These are phyloP conservation scores for Acorus calamus DNA, from an alignment of 106 monocot genomes.

Conservation along the genomic window DNA sequence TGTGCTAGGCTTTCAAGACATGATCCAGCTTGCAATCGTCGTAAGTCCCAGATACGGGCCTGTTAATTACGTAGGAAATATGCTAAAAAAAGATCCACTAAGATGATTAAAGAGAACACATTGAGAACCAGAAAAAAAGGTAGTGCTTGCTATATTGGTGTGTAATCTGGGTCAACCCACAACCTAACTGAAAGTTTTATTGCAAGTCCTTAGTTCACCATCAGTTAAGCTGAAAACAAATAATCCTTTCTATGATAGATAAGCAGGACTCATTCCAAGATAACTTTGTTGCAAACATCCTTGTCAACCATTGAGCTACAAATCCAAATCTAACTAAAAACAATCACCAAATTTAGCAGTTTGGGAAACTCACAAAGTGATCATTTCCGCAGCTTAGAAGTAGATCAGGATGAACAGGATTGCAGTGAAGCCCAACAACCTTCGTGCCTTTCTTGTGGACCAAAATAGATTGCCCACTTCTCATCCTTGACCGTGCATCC, in stretches of 20 bases:
- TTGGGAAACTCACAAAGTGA: constrained; percentile 67
- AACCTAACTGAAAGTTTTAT: too few species aligned
- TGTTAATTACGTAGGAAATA: constrained; percentile 5
- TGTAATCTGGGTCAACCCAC: too few species aligned
- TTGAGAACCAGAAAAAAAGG: not conserved
- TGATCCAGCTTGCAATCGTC: constrained; percentile 40
- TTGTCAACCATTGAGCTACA: not conserved
- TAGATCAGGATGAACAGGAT: constrained; percentile 73
- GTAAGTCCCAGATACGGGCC: constrained; percentile 91
- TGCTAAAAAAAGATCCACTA: too few species aligned
- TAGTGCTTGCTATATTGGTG: too few species aligned
- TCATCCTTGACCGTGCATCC: constrained; percentile 49
- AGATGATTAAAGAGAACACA: not conserved
- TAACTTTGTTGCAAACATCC: too few species aligned
- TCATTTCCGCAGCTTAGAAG: constrained; percentile 95
- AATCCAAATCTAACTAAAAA: not conserved
- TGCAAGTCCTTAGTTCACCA: too few species aligned
- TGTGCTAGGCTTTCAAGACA: constrained; percentile 62
- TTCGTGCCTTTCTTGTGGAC: constrained; percentile 90
- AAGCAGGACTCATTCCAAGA: too few species aligned
- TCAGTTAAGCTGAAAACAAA: too few species aligned
- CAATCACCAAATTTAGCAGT: not conserved
- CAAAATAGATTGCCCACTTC: constrained; percentile 36
- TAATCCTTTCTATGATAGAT: too few species aligned
- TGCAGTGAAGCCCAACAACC: constrained; percentile 80